Percentiles rank a stretch among this genome's conserved stretches.
Evolutionary conservation across 257 asterid species (phyloP).

Genomic region (Fraxinus cuspidata): DNA sequence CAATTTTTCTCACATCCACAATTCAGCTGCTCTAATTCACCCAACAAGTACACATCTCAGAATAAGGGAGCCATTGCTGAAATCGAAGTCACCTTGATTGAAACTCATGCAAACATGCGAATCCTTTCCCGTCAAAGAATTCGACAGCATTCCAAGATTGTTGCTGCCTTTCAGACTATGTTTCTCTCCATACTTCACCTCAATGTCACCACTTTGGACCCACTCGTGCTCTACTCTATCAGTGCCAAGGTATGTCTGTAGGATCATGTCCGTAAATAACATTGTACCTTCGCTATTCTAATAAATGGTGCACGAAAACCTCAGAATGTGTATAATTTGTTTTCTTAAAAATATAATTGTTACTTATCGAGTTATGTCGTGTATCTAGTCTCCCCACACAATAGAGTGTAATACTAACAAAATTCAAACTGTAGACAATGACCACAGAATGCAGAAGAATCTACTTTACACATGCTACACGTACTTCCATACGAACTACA

Average conservation of each 20-base stretch:
- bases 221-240: slow-evolving; percentile 85
- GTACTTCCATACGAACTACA: slow-evolving; percentile 45
- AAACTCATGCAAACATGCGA: slow-evolving; percentile 87
- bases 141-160: slow-evolving; percentile 75
- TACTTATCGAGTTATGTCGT: background rate
- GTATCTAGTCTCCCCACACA: background rate
- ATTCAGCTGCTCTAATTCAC: slow-evolving; percentile 55
- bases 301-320: background rate
- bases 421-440: slow-evolving; percentile 61
- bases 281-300: background rate
- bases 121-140: slow-evolving; percentile 62
- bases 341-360: background rate
- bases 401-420: slow-evolving; percentile 34
- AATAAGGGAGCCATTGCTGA: slow-evolving; percentile 70
- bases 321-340: no score
- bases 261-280: background rate
- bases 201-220: slow-evolving; percentile 75
- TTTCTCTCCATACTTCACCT: slow-evolving; percentile 79
- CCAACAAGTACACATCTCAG: slow-evolving; percentile 62
- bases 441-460: slow-evolving; percentile 77
- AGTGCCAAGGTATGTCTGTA: slow-evolving; percentile 78
- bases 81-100: slow-evolving; percentile 86
- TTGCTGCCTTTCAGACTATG: slow-evolving; percentile 66
- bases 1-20: slow-evolving; percentile 81
- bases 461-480: slow-evolving; percentile 52